Evolutionary conservation across 805 yeast species (phyloP).

Genomic region (Ogataea zsoltii): DNA sequence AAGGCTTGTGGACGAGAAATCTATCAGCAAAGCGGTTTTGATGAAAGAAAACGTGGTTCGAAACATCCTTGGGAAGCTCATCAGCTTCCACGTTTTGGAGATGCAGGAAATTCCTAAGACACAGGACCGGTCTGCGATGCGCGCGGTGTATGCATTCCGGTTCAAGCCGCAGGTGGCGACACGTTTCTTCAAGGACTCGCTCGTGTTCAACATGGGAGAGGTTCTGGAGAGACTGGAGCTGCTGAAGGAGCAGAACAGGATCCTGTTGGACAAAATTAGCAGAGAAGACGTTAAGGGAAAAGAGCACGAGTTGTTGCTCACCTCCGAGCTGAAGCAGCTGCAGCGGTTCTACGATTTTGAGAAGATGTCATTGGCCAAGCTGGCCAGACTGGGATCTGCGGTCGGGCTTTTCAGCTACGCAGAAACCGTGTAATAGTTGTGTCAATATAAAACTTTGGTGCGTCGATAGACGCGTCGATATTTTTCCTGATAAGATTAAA

Average conservation of each 20-base stretch:
- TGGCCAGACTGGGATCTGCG: conserved; percentile 54
- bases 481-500: neutral
- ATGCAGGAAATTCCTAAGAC: conserved; percentile 93
- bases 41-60: conserved; percentile 78
- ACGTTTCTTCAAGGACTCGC: conserved; percentile 38
- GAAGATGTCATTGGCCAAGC: conserved; percentile 51
- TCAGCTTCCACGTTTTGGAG: conserved; percentile 72
- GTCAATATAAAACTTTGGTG: neutral
- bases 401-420: conserved; percentile 49
- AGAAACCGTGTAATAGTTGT: conserved; percentile 1
- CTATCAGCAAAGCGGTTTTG: conserved; percentile 71
- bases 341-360: conserved; percentile 60
- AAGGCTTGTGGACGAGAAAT: conserved; percentile 81
- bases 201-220: conserved; percentile 56
- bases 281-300: conserved; percentile 88
- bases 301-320: conserved; percentile 71
- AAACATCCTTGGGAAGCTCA: conserved; percentile 63
- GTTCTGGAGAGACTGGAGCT: conserved; percentile 49
- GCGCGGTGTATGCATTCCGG: conserved; percentile 82
- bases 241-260: conserved; percentile 59
- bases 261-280: conserved; percentile 74
- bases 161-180: conserved; percentile 40
- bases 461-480: conserved; percentile 3
- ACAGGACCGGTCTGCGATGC: conserved; percentile 85
- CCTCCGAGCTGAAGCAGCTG: conserved; percentile 73